phyloP scores from a whole-genome alignment of 2,329 filamentous ascomycete genomes.

The Tolypocladium cylindrosporum region DNA sequence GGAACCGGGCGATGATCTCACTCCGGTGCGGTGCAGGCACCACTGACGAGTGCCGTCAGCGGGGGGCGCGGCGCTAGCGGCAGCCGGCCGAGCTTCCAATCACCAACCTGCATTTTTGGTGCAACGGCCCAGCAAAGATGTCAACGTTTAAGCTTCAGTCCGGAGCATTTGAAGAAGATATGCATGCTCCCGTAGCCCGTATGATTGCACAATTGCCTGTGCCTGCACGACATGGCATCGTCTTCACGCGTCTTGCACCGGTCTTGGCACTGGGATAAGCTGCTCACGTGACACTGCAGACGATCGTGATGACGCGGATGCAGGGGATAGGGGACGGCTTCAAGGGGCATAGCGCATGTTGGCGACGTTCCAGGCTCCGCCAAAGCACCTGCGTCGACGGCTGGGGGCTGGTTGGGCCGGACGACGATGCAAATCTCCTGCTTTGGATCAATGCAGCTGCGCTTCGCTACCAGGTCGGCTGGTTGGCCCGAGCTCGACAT shows the following conservation, averaged over 20 bases:
- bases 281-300: background rate
- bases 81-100: background rate
- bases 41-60: background rate
- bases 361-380: background rate
- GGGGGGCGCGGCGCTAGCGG: background rate
- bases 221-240: background rate
- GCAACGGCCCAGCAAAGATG: background rate
- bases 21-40: background rate
- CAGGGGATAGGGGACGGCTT: background rate
- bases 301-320: background rate
- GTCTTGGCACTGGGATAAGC: background rate
- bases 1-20: background rate
- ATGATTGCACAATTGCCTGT: too few species aligned
- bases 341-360: background rate
- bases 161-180: too few species aligned
- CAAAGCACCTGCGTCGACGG: background rate
- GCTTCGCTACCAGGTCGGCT: background rate
- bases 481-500: background rate
- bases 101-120: background rate
- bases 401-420: background rate
- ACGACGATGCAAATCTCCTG: background rate
- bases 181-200: too few species aligned
- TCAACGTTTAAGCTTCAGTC: background rate
- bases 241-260: background rate
- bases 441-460: background rate